A percentile compares a stretch with the other conserved stretches of the same genome.
Conservation (phyloP, 75 land plant genomes). For the Pinus tabuliformis region DNA sequence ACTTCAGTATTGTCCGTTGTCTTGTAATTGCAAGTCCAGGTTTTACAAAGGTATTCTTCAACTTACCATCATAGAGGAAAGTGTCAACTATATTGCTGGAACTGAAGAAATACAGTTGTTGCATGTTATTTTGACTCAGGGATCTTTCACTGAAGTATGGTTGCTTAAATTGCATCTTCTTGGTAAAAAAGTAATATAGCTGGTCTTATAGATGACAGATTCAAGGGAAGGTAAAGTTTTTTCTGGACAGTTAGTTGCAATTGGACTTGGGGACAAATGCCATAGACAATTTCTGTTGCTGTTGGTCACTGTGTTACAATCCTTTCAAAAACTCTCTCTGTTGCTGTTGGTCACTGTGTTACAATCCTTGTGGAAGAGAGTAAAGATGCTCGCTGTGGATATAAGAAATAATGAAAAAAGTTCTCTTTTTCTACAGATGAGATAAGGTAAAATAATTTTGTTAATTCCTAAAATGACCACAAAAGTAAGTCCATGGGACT, state of each 20-base stretch:
- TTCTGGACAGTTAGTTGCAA: background rate
- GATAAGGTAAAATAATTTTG: background rate
- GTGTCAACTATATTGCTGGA: background rate
- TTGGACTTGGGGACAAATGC: background rate
- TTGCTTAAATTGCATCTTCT: background rate
- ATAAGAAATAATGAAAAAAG: background rate
- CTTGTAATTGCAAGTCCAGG: conserved; percentile 95
- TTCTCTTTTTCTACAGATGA: background rate
- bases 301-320: background rate
- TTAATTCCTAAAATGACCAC: too few relatives aligned
- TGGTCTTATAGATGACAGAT: background rate
- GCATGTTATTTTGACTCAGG: background rate
- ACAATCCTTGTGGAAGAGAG: background rate
- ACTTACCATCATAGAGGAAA: background rate
- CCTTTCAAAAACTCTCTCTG: background rate
- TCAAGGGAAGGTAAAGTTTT: background rate
- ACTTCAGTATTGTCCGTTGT: conserved; percentile 89
- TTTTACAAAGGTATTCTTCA: conserved; percentile 71
- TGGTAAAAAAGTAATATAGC: background rate
- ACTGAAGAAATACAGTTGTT: background rate
- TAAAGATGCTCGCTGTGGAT: background rate
- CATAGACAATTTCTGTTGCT: background rate
- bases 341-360: background rate
- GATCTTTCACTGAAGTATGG: background rate
- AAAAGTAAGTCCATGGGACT: too few relatives aligned